These are phyloP conservation scores for Lasiosphaeriaceae sp. DNA, from an alignment of 495 filamentous ascomycete genomes.

Conservation along the genomic window DNA sequence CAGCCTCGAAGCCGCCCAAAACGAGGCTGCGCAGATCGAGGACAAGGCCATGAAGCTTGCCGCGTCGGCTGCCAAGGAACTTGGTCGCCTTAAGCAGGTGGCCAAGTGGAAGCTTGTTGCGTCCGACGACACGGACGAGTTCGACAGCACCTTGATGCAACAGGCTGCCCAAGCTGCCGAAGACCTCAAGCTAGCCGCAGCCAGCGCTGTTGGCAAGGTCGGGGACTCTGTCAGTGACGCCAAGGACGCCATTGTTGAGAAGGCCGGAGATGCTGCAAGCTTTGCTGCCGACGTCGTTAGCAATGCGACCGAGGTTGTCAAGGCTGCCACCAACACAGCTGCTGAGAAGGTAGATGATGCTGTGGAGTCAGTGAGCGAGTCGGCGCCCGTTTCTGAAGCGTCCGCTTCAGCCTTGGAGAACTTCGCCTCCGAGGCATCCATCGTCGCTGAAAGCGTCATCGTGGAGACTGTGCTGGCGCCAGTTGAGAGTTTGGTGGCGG, in stretches of 20 bases:
- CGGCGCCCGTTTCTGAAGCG: not conserved
- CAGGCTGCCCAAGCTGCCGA: slow-evolving; percentile 39
- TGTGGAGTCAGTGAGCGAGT: slow-evolving; percentile 6
- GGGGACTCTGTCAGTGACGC: slow-evolving; percentile 5
- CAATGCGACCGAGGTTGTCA: slow-evolving; percentile 8
- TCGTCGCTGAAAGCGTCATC: not conserved
- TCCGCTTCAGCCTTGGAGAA: not conserved
- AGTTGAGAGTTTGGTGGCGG: not conserved
- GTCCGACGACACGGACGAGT: slow-evolving; percentile 71
- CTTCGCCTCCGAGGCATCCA: not conserved
- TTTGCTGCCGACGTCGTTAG: slow-evolving; percentile 7
- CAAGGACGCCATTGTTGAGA: slow-evolving; percentile 21
- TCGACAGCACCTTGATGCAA: slow-evolving; percentile 48
- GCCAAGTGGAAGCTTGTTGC: slow-evolving; percentile 81
- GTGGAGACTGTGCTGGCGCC: not conserved
- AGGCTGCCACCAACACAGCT: slow-evolving; percentile 13
- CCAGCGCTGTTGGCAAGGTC: slow-evolving; percentile 11
- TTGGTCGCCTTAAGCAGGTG: slow-evolving; percentile 78
- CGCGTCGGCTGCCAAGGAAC: slow-evolving; percentile 75
- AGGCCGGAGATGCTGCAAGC: slow-evolving; percentile 16
- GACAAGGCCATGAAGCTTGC: slow-evolving; percentile 75
- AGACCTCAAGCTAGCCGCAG: slow-evolving; percentile 21
- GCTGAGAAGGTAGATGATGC: slow-evolving; percentile 16
- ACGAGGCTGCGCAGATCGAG: slow-evolving; percentile 65
- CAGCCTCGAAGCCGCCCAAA: slow-evolving; percentile 64